Conservation (phyloP, 441 rosid species). For the Geranium incanum region DNA sequence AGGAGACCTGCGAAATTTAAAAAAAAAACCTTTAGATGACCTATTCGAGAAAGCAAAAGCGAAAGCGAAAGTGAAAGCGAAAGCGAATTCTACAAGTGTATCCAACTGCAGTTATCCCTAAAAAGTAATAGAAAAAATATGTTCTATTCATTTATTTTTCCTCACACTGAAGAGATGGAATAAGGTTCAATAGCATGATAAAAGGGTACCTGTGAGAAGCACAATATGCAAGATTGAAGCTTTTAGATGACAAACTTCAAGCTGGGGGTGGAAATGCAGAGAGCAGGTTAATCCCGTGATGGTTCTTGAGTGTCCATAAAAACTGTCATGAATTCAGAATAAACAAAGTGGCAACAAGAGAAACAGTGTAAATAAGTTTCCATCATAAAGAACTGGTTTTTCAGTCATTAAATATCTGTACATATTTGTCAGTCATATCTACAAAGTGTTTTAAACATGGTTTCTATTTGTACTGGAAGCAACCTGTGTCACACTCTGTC, state of each 20-base stretch:
- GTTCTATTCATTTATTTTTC: not conserved
- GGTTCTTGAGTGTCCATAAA: not conserved
- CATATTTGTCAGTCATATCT: conserved; percentile 7
- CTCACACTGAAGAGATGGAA: not conserved
- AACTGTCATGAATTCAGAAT: not conserved
- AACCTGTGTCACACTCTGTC: not conserved
- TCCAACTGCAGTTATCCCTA: too few species aligned
- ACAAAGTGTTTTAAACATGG: not conserved
- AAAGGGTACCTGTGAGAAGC: not conserved
- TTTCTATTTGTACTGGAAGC: too few species aligned
- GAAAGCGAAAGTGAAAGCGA: too few species aligned
- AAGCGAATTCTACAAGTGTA: too few species aligned
- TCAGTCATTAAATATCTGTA: not conserved
- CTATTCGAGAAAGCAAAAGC: too few species aligned
- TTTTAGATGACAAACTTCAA: not conserved
- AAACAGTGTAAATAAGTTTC: not conserved
- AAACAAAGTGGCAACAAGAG: not conserved
- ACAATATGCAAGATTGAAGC: not conserved
- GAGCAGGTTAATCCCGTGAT: not conserved
- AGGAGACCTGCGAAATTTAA: too few species aligned
- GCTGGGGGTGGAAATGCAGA: not conserved
- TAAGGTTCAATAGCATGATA: not conserved
- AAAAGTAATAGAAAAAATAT: too few species aligned
- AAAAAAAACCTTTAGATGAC: too few species aligned
- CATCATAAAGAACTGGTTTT: not conserved